Percentiles rank a stretch among this genome's conserved stretches.
Evolutionary conservation across 106 monocot genomes (phyloP).

Genomic region (Dendrobium officinale): DNA sequence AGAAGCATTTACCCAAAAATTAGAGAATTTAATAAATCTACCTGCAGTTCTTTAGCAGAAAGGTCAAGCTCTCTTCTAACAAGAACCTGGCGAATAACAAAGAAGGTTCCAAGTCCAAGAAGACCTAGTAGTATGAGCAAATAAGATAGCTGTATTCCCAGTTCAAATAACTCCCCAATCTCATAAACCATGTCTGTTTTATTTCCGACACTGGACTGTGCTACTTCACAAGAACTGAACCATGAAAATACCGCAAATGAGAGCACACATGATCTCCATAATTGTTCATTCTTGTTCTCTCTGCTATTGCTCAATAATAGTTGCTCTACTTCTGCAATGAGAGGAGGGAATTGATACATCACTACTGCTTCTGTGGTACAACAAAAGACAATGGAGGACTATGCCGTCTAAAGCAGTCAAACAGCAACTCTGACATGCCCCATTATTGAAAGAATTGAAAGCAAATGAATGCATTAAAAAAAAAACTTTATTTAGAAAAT

Average conservation of each 20-base stretch:
- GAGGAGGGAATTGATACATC: background rate
- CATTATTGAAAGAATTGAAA: background rate
- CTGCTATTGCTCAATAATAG: background rate
- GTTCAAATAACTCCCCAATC: constrained; percentile 76
- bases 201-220: constrained; percentile 39
- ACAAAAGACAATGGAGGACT: background rate
- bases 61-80: constrained; percentile 90
- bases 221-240: constrained; percentile 44
- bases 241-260: constrained; percentile 45
- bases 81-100: constrained; percentile 92
- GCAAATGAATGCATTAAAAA: no score
- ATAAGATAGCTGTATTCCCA: constrained; percentile 90
- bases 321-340: background rate
- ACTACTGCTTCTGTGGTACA: background rate
- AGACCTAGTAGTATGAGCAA: constrained; percentile 72
- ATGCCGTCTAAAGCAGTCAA: background rate
- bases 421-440: background rate
- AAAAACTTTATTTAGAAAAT: no score
- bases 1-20: no score
- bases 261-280: constrained; percentile 18
- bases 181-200: constrained; percentile 63
- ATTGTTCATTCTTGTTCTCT: constrained; percentile 2
- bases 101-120: constrained; percentile 82
- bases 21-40: background rate
- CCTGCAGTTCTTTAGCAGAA: constrained; percentile 89